Conservation (phyloP, 768 basidiomycete species). For the Pleurotus djamor region DNA sequence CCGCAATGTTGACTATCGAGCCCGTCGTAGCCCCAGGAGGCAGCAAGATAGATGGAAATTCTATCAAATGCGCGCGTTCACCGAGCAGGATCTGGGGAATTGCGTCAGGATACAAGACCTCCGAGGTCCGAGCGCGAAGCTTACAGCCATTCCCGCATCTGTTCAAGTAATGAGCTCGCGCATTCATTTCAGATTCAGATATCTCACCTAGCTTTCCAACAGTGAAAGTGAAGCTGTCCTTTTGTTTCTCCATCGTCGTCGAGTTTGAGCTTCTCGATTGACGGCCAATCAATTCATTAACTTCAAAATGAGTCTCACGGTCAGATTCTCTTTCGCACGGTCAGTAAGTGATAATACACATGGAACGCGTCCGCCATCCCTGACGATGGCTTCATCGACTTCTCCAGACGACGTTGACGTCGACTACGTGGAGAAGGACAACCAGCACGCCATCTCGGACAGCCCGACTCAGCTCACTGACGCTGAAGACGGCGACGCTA, state of each 20-base stretch:
- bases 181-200: not conserved
- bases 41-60: constrained; percentile 94
- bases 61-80: constrained; percentile 93
- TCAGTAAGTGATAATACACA: not conserved
- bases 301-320: not conserved
- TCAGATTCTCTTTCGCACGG: not conserved
- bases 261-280: not conserved
- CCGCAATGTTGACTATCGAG: constrained; percentile 96
- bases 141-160: constrained; percentile 96
- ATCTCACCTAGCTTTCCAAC: constrained; percentile 89
- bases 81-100: constrained; percentile 78
- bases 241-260: constrained; percentile 29
- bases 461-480: constrained; percentile 15
- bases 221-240: constrained; percentile 85
- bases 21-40: constrained; percentile 92
- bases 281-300: not conserved
- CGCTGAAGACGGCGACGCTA: constrained; percentile 6
- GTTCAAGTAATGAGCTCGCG: constrained; percentile 10
- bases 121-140: constrained; percentile 11
- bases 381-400: constrained; percentile 4
- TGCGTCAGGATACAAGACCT: not conserved
- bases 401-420: not conserved
- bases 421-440: not conserved
- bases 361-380: not conserved
- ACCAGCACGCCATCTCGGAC: not conserved